phyloP scores from a whole-genome alignment of 495 filamentous ascomycete species.

The Chaetomium fimeti region DNA sequence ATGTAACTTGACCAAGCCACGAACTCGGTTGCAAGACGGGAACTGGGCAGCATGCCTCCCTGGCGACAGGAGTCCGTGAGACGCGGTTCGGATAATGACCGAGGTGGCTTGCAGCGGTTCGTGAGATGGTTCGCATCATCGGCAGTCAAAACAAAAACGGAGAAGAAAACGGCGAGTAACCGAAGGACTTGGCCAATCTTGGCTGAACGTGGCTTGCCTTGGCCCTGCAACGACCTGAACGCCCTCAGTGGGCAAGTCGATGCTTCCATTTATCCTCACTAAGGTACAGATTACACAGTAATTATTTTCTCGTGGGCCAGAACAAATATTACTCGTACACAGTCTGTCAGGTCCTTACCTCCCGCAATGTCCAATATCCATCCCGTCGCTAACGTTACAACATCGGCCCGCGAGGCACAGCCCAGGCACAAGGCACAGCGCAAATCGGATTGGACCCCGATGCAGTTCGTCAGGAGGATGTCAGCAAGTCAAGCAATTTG shows the following conservation, averaged over 20 bases:
- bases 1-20: not conserved
- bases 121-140: too few relatives aligned
- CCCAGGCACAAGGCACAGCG: not conserved
- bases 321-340: too few relatives aligned
- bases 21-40: not conserved
- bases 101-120: not conserved
- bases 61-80: not conserved
- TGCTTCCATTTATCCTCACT: not conserved
- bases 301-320: too few relatives aligned
- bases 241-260: not conserved
- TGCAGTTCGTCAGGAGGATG: not conserved
- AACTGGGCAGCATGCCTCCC: not conserved
- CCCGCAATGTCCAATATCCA: too few relatives aligned
- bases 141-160: not conserved
- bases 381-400: not conserved
- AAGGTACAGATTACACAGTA: too few relatives aligned
- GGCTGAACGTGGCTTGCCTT: not conserved
- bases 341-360: too few relatives aligned
- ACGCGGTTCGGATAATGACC: slow-evolving; percentile 5
- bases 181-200: not conserved
- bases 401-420: slow-evolving; percentile 3
- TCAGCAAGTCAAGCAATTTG: too few relatives aligned
- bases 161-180: not conserved
- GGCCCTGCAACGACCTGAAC: not conserved
- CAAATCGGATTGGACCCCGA: not conserved